Conservation (phyloP, 805 yeast species). For the Pachysolen tannophilus region DNA sequence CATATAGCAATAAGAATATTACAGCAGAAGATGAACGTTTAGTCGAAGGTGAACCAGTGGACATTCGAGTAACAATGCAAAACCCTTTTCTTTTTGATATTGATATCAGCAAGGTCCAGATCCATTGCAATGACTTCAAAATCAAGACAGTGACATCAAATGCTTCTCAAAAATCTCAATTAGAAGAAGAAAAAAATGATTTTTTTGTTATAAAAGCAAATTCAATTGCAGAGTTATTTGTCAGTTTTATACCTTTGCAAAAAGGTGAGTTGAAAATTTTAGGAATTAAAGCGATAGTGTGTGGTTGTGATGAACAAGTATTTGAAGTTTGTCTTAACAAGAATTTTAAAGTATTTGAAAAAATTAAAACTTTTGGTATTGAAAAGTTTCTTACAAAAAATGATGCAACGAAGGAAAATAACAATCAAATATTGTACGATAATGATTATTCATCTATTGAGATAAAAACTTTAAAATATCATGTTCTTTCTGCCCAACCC, state of each 20-base stretch:
- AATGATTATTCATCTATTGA: conserved; percentile 12
- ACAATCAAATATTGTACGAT: conserved; percentile 1
- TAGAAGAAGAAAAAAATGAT: conserved; percentile 11
- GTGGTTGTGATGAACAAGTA: conserved; percentile 38
- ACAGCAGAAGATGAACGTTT: conserved; percentile 21
- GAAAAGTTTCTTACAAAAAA: background rate
- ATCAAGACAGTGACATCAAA: conserved; percentile 12
- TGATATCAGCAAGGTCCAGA: conserved; percentile 40
- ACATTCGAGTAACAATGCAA: conserved; percentile 49
- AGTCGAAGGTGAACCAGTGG: conserved; percentile 58
- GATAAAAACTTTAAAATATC: conserved; percentile 21
- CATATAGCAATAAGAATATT: conserved; percentile 21
- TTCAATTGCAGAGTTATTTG: conserved; percentile 27
- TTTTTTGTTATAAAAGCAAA: conserved; percentile 28
- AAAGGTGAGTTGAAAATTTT: conserved; percentile 40
- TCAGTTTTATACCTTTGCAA: conserved; percentile 39
- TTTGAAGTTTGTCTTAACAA: conserved; percentile 33
- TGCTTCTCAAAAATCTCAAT: conserved; percentile 6
- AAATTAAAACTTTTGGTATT: conserved; percentile 18
- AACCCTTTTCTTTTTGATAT: conserved; percentile 79
- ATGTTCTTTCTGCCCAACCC: conserved; percentile 50
- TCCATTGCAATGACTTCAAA: conserved; percentile 23
- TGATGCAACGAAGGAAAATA: background rate
- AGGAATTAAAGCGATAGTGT: conserved; percentile 44
- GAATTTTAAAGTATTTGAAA: conserved; percentile 15